Base-by-base conservation (phyloP, 2,329 filamentous ascomycete genomes). In the Rutstroemia sp. region DNA sequence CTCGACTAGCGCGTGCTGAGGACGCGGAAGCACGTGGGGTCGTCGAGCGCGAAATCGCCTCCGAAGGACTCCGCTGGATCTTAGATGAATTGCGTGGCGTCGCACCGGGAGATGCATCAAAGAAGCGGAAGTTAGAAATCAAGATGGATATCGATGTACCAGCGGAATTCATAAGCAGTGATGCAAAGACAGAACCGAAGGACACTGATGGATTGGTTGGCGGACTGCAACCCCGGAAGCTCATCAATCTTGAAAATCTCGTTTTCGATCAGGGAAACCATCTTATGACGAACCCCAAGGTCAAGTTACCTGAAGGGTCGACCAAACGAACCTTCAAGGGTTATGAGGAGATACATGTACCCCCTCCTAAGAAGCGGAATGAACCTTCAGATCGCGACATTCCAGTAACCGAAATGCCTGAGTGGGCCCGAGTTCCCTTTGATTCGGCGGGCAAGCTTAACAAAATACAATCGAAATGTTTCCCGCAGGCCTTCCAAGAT, bases 251-350 rank as follows among this genome's bases (percentile, higher is more conserved):
- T 52, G 92, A 99, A 57, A 97, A 97, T 66, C 82, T 99, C 37
- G 82, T 96, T 41, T 99, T 99, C 69, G 94, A 97, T 65, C 92
- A 97, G 73, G 94, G 94, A 53, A 99, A 97, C 67, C 94, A 99
- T 75, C 79, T 99, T 45, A 99, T 97, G 92, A 97, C 94, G n/a
- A 99, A 99, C 66, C 88, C 91, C 6, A 96, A 91, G 69, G 94
- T 99, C 48, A 87, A 88, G 61, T 79, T 99, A 19, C 94, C 94
- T 0, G 90, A 96, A 70, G 94, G 94, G 10, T 96, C 94, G 2
- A 96, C 90, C 0, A 96, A 97, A 72, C 83, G 91, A 49, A 90
- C 89, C 0, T 96, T 96, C 75, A 99, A 99, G 72, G 94, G 94
- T 37, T 99, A 97, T 65, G 94, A 99, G 72, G 94, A 99, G 69